Evolutionary conservation across 1,284 basidiomycete species (phyloP).

Genomic region (Cryptococcus depauperatus): DNA sequence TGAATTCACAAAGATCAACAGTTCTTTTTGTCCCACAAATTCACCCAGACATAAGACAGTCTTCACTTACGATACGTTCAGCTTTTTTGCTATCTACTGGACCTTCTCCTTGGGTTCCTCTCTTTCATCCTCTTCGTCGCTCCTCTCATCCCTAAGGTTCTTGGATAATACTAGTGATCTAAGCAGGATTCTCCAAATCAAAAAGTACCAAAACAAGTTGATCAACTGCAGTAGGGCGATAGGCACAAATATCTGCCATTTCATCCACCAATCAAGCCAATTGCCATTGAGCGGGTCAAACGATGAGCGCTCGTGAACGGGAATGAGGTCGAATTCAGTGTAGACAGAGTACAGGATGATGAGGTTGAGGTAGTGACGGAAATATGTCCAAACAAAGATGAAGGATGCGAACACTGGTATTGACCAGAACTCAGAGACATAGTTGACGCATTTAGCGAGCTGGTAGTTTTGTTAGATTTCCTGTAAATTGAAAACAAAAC

Average conservation of each 20-base stretch:
- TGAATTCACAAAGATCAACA: too few relatives aligned
- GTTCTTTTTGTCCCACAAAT: too few relatives aligned
- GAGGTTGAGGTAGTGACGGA: slow-evolving; percentile 89
- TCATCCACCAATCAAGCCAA: slow-evolving; percentile 72
- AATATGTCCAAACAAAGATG: slow-evolving; percentile 79
- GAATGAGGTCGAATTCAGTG: slow-evolving; percentile 67
- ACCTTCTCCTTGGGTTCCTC: slow-evolving; percentile 9
- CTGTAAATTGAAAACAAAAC: background rate
- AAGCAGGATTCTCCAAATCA: slow-evolving; percentile 62
- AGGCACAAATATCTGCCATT: slow-evolving; percentile 68
- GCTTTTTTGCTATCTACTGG: background rate
- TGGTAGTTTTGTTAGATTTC: slow-evolving; percentile 32
- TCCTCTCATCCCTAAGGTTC: slow-evolving; percentile 45
- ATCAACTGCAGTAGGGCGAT: slow-evolving; percentile 67
- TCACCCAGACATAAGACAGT: too few relatives aligned
- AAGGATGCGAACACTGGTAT: slow-evolving; percentile 61
- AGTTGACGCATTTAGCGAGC: slow-evolving; percentile 81
- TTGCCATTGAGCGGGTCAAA: slow-evolving; percentile 60
- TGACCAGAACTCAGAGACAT: slow-evolving; percentile 64
- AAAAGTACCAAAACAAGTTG: slow-evolving; percentile 84
- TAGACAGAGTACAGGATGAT: slow-evolving; percentile 81
- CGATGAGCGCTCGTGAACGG: slow-evolving; percentile 44
- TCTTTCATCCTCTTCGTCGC: slow-evolving; percentile 47
- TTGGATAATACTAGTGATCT: slow-evolving; percentile 40
- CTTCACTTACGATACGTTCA: too few relatives aligned